phyloP scores from a whole-genome alignment of 306 rosid genomes.

The Cucumis melo region DNA sequence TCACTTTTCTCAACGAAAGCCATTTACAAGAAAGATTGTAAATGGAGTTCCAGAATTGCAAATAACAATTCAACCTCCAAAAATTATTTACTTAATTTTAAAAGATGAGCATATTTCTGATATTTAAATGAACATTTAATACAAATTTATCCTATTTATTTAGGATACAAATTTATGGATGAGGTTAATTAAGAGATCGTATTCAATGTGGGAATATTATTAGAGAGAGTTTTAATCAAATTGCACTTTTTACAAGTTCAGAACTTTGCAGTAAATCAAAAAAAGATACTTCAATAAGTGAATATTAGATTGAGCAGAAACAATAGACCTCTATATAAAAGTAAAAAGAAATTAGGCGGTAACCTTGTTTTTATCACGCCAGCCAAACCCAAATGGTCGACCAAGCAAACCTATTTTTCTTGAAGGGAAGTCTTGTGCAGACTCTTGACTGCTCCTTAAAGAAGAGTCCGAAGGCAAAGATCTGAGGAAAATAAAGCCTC shows the following conservation, averaged over 20 bases:
- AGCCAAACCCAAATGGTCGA: slow-evolving; percentile 92
- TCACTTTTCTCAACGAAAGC: not conserved
- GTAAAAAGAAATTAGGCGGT: slow-evolving; percentile 9
- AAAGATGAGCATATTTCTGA: not conserved
- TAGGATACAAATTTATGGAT: not conserved
- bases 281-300: not conserved
- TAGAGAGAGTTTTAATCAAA: not conserved
- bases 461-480: slow-evolving; percentile 45
- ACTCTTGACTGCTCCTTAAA: slow-evolving; percentile 46
- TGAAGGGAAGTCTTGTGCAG: slow-evolving; percentile 40
- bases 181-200: not conserved
- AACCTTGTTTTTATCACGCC: slow-evolving; percentile 95
- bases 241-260: not conserved
- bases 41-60: not conserved
- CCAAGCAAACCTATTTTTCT: slow-evolving; percentile 66
- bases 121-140: not conserved
- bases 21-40: not conserved
- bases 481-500: slow-evolving; percentile 28
- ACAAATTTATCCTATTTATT: not conserved
- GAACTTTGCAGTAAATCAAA: not conserved
- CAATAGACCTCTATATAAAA: not conserved
- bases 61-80: not conserved
- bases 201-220: not conserved
- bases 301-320: not conserved
- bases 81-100: not conserved